Evolutionary conservation across 2,329 filamentous ascomycete genomes (phyloP), one percentile per base, ranked within the genome.

Genomic region (Periconia sp.): DNA sequence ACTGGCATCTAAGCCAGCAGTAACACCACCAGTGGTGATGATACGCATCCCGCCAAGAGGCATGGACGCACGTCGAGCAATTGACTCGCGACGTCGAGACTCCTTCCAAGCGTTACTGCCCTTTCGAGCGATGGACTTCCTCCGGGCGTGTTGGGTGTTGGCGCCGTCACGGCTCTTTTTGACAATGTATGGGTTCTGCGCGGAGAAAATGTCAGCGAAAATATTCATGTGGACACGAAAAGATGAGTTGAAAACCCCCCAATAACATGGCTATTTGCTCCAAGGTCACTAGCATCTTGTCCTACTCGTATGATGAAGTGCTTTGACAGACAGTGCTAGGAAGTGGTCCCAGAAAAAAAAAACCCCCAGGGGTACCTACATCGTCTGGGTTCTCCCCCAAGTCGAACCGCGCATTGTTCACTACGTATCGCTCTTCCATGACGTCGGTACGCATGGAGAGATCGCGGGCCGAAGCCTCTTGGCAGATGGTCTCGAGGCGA

Each of bases 401-500:
- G 59, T 94, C 89, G 69, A 92, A 95, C 57, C 89, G 87, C 46
- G 91, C 85, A 73, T 95, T 94, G 79, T 95, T 95, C 69, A 95
- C 89, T 15, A 95, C 89, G 66, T 94, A 95, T 63, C 89, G 82
- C 63, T 89, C 86, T 64, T 94, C 88, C 63, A 92, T 81, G 52
- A 94, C 87, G 63, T 94, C 88, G 59, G 88, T 90, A 64, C 88
- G 85, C 75, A 91, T 86, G 43, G 83, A 81, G 55, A 87, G 77
- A 68, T 88, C 84, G 51, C 84, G 79, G 44, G 83, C 82, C 32
- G 87, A 82, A 34, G 84, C 83, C 53, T 89, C 84, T 69, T 87
- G 88, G 78, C 87, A 91, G 56, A 91, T 73, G 59, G 85, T 91
- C 78, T 94, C 89, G 64, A 95, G 84, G 54, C 83, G 86, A 68